Conservation (phyloP, 345 rosid genomes). For the Cardamine resedifolia region DNA sequence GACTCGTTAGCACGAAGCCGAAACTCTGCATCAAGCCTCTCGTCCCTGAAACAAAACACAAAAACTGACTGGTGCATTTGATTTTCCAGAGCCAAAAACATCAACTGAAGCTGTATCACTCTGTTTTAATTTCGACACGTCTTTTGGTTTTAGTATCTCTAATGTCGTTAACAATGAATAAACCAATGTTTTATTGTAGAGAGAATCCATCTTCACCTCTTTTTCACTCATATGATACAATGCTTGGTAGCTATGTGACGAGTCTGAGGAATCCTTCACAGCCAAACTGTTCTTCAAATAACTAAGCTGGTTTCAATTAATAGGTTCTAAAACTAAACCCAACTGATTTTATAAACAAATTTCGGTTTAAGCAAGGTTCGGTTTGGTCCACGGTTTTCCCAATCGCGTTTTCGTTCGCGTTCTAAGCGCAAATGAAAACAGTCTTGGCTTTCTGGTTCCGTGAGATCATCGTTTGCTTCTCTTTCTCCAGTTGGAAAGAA, state of each 20-base stretch:
- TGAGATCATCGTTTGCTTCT: constrained; percentile 5
- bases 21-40: constrained; percentile 75
- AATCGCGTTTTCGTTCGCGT: neutral
- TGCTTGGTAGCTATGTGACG: neutral
- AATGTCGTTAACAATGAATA: neutral
- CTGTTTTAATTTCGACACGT: constrained; percentile 19
- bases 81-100: neutral
- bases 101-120: constrained; percentile 16
- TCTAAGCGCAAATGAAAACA: constrained; percentile 2
- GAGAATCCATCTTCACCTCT: neutral
- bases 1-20: constrained; percentile 74
- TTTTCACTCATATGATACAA: neutral
- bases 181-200: neutral
- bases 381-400: neutral
- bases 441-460: neutral
- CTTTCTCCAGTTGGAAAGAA: neutral
- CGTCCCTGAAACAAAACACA: constrained; percentile 46
- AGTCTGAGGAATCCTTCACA: neutral
- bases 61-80: constrained; percentile 18
- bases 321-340: neutral
- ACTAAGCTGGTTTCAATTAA: neutral
- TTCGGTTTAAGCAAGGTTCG: neutral
- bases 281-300: neutral
- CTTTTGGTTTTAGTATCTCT: constrained; percentile 4
- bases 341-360: neutral